These are phyloP conservation scores for Pseudogymnoascus sp. DNA, from an alignment of 2,329 filamentous ascomycete species.

Conservation along the genomic window DNA sequence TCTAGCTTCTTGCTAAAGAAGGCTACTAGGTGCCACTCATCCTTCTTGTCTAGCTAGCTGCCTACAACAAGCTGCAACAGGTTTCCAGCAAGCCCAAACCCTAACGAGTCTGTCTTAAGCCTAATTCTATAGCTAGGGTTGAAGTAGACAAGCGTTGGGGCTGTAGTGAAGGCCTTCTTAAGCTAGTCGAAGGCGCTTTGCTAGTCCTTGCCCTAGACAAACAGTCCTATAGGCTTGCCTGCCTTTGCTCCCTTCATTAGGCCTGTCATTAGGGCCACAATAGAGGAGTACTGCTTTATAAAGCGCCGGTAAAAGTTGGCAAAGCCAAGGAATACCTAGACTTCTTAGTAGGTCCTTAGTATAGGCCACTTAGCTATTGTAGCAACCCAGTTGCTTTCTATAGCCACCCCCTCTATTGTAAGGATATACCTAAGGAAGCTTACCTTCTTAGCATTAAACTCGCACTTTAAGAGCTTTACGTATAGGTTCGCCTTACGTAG, in stretches of 20 bases:
- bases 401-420: no score
- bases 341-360: not conserved
- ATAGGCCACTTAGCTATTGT: not conserved
- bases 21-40: slow-evolving; percentile 14
- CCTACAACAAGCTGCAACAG: not conserved
- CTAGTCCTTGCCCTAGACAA: not conserved
- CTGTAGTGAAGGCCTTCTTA: not conserved
- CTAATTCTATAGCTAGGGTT: not conserved
- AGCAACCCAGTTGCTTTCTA: not conserved
- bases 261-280: no score
- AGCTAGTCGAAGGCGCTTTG: not conserved
- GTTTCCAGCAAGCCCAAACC: not conserved
- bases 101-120: not conserved
- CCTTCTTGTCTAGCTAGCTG: not conserved
- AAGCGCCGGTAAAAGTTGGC: not conserved
- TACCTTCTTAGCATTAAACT: no score
- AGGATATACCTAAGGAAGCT: no score
- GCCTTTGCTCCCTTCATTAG: no score
- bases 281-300: no score
- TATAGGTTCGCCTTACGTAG: no score
- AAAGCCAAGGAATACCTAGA: not conserved
- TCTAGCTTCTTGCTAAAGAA: slow-evolving; percentile 24
- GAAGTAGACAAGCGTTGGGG: not conserved
- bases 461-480: no score
- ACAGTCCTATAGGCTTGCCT: not conserved